Evolutionary conservation across 345 rosid genomes (phyloP).

Genomic region (Euphorbia lathyris): DNA sequence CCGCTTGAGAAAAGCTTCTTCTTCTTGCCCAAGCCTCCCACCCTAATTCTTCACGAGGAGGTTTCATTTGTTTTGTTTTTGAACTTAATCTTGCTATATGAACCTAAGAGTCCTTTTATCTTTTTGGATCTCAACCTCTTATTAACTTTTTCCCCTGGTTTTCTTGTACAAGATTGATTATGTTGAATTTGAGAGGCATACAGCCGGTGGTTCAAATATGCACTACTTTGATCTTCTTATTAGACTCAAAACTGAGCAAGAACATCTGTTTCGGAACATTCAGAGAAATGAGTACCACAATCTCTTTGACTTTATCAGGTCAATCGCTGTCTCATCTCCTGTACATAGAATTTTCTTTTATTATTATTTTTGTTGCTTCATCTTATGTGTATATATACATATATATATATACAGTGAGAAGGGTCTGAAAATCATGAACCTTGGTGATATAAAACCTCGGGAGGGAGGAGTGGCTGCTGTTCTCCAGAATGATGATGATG

Average conservation of each 20-base stretch:
- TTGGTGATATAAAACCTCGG: conserved; percentile 51
- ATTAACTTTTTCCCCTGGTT: too few species aligned
- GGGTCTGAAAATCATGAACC: conserved; percentile 90
- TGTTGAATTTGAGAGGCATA: conserved; percentile 98
- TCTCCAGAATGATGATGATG: conserved; percentile 69
- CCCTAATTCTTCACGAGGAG: conserved; percentile 97
- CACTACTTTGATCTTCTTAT: conserved; percentile 96
- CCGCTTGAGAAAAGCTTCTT: conserved; percentile 98
- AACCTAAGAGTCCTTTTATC: neutral
- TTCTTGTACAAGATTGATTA: conserved; percentile 63
- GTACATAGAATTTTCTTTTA: neutral
- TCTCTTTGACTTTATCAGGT: conserved; percentile 88
- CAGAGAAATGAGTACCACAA: conserved; percentile 96
- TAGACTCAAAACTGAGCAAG: conserved; percentile 91
- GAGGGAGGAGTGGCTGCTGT: conserved; percentile 78
- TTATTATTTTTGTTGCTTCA: conserved; percentile 3
- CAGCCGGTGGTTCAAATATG: conserved; percentile 99
- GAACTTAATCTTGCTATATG: neutral
- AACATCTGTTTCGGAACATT: conserved; percentile 90
- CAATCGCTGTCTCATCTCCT: too few species aligned
- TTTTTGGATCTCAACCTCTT: conserved; percentile 11
- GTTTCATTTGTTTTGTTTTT: conserved; percentile 33
- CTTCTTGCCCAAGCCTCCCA: conserved; percentile 97
- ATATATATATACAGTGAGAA: conserved; percentile 78
- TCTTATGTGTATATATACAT: conserved; percentile 7